Percentiles rank a stretch among this genome's conserved stretches.
These are phyloP conservation scores for Oryza australiensis DNA, from an alignment of 176 grass and related monocot species.

Conservation along the genomic window DNA sequence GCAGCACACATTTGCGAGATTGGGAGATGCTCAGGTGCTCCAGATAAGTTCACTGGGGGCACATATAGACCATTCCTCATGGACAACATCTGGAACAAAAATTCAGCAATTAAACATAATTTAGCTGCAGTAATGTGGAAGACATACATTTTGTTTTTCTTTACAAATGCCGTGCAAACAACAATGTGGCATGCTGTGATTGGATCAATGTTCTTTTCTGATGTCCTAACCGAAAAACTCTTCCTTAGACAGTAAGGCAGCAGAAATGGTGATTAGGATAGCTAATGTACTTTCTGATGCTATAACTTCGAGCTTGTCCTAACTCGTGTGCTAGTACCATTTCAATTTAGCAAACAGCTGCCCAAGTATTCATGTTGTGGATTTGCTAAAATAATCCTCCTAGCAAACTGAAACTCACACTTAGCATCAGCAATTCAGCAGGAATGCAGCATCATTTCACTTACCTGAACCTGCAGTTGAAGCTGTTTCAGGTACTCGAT, in stretches of 20 bases:
- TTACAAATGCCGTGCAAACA: neutral
- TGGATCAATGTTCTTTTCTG: neutral
- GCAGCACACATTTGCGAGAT: slow-evolving; percentile 41
- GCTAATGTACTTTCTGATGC: neutral
- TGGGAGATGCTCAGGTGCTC: slow-evolving; percentile 45
- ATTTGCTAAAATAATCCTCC: neutral
- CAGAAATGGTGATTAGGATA: neutral
- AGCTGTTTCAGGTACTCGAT: slow-evolving; percentile 97
- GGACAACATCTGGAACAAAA: slow-evolving; percentile 65
- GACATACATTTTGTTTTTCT: neutral
- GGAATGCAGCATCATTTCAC: neutral
- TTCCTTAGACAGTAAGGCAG: neutral
- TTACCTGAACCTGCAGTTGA: slow-evolving; percentile 91
- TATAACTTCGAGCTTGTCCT: neutral
- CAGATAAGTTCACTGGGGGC: slow-evolving; percentile 55
- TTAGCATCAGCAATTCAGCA: neutral
- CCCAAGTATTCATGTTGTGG: neutral
- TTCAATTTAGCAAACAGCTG: neutral
- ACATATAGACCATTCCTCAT: slow-evolving; percentile 81
- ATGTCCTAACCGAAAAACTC: neutral
- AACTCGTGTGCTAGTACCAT: neutral
- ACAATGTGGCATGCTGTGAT: neutral
- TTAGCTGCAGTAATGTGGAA: neutral
- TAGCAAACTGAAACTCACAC: neutral
- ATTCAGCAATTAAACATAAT: neutral